These are phyloP conservation scores for Fusarium xyrophilum DNA, from an alignment of 2,329 filamentous ascomycete species.

Conservation along the genomic window DNA sequence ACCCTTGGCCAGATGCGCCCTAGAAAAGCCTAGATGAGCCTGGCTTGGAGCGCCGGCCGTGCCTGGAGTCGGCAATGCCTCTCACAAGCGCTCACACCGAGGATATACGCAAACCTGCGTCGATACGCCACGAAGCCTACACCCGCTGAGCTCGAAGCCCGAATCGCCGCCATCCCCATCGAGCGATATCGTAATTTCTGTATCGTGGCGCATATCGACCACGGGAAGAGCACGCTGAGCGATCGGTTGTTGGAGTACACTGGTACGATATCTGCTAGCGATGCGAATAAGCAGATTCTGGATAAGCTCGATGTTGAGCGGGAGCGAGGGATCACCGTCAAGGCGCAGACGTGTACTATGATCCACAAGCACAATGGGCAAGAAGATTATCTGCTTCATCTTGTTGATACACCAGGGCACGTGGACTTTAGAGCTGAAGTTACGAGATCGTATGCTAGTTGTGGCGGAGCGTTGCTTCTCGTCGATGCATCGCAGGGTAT, in stretches of 20 bases:
- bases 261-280: slow-evolving; percentile 84
- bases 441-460: slow-evolving; percentile 93
- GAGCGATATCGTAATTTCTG: slow-evolving; percentile 92
- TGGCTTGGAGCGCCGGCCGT: slow-evolving; percentile 48
- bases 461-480: slow-evolving; percentile 87
- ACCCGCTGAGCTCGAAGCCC: slow-evolving; percentile 49
- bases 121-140: slow-evolving; percentile 41
- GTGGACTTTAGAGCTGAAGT: slow-evolving; percentile 98
- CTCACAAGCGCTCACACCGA: slow-evolving; percentile 13
- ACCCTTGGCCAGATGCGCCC: slow-evolving; percentile 34
- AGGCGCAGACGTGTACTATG: slow-evolving; percentile 98
- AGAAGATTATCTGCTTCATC: slow-evolving; percentile 91
- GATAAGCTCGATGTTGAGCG: slow-evolving; percentile 97
- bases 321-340: slow-evolving; percentile 96
- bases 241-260: slow-evolving; percentile 93
- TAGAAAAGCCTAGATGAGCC: slow-evolving; percentile 45
- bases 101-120: neutral
- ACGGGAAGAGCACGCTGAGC: slow-evolving; percentile 95
- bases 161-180: slow-evolving; percentile 78
- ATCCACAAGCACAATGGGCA: slow-evolving; percentile 84
- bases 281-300: slow-evolving; percentile 88
- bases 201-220: slow-evolving; percentile 98
- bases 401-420: slow-evolving; percentile 96
- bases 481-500: slow-evolving; percentile 97
- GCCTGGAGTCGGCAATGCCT: slow-evolving; percentile 49